Base-by-base conservation (phyloP, 768 basidiomycete species). In the Xerocomus brunneocitrinus region DNA sequence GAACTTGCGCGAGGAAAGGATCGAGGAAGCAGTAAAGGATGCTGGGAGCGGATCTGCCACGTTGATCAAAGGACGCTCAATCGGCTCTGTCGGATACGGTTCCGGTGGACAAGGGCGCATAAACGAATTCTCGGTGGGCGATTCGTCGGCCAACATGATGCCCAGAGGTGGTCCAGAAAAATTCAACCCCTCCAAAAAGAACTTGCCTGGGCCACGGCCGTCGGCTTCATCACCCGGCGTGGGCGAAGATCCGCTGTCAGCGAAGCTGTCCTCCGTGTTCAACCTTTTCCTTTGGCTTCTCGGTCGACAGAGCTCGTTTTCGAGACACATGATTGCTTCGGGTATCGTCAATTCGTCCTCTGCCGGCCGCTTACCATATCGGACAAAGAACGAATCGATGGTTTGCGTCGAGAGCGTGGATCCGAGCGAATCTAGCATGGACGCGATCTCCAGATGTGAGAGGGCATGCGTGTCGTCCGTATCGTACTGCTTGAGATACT, bases 341-440 rank as follows among this genome's bases (percentile, higher is more conserved):
- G 88, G 84, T 14, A 89, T 69, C 1, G 85, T 86, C 31, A 99
- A 72, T 60, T 91, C 86, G 54, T 85, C 94, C 22, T 74, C 70
- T 7, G 76, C 75, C 0, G 84, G 79, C 4, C 77, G 71, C 68
- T 90, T 91, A 52, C 78, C 78, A 62, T 77, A 79, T 7, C 82
- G 79, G 8, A 77, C 80, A 73, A 90, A 98, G 79, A 95, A 98
- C 13, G 79, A 78, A 59, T 87, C 79, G 53, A 97, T 74, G 1
- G 95, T 98, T 41, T 82, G 74, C 0, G 70, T 71, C 7, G 88
- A 89, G 46, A 98, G 80, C 0, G 95, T 98, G 4, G 94, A 97
- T 5, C 94, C 94, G 35, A 99, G 84, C 2, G 95, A 95, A 72
- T 98, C 95, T 40, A 99, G 85, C 90, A 98, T 94, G 10, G 90